Conservation (phyloP, 805 yeast species). For the Wickerhamiella brachini region DNA sequence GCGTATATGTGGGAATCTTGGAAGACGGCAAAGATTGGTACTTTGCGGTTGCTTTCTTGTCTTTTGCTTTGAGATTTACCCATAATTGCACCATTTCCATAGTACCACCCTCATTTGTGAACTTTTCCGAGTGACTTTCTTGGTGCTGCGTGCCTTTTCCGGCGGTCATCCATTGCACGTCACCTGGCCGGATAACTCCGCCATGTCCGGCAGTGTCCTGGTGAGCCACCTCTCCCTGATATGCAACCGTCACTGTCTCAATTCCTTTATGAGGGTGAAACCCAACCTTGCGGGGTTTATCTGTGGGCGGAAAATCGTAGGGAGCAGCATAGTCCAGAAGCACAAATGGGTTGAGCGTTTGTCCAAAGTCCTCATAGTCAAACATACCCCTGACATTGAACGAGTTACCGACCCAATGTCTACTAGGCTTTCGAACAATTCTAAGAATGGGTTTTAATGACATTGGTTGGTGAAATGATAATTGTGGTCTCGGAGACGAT, state of each 20-base stretch:
- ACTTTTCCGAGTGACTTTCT: constrained; percentile 61
- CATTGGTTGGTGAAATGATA: no score
- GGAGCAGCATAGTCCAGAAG: constrained; percentile 8
- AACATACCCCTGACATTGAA: constrained; percentile 3
- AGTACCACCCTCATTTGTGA: constrained; percentile 28
- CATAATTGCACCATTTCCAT: constrained; percentile 68
- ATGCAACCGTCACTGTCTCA: constrained; percentile 60
- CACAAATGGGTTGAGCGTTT: constrained; percentile 6
- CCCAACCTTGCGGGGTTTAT: constrained; percentile 5
- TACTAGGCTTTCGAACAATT: neutral
- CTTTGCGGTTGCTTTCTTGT: constrained; percentile 54
- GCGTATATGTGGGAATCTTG: constrained; percentile 59
- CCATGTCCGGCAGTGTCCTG: constrained; percentile 80
- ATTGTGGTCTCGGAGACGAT: no score
- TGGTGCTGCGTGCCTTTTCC: constrained; percentile 78
- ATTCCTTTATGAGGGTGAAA: constrained; percentile 67
- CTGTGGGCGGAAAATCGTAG: constrained; percentile 3
- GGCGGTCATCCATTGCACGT: constrained; percentile 88
- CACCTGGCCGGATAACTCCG: constrained; percentile 69
- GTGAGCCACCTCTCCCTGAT: constrained; percentile 58
- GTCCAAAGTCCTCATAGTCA: constrained; percentile 2
- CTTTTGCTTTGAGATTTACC: constrained; percentile 63
- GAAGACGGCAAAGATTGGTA: constrained; percentile 60
- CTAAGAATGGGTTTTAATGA: neutral
- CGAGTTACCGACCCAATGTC: constrained; percentile 9